phyloP scores from a whole-genome alignment of 2,329 filamentous ascomycete genomes.

The Diplodia intermedia region DNA sequence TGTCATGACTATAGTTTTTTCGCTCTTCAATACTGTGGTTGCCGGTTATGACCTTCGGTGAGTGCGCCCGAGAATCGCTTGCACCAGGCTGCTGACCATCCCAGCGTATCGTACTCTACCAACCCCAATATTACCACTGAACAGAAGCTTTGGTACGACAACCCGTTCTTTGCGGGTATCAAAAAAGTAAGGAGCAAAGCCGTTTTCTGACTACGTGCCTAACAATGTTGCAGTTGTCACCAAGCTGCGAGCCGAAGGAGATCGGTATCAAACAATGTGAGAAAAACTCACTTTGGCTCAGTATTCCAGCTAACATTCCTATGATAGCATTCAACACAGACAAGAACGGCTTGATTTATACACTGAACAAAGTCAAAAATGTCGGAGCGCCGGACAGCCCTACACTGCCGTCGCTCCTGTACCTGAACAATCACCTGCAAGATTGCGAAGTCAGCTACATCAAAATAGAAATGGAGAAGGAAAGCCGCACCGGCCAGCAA shows the following conservation, averaged over 20 bases:
- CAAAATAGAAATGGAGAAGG: slow-evolving; percentile 5
- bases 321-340: not conserved
- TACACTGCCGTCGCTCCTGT: not conserved
- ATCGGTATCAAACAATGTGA: not conserved
- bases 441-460: not conserved
- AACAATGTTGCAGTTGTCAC: not conserved
- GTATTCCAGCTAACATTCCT: too few relatives aligned
- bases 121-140: not conserved
- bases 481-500: not conserved
- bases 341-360: slow-evolving; percentile 1
- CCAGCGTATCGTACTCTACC: not conserved
- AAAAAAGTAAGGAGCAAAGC: not conserved
- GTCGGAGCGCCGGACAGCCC: not conserved
- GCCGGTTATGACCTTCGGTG: not conserved
- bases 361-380: not conserved
- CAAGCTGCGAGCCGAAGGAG: slow-evolving; percentile 6
- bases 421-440: slow-evolving; percentile 2
- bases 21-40: not conserved
- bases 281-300: not conserved
- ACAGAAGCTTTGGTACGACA: not conserved
- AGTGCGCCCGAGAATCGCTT: not conserved
- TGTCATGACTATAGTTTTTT: not conserved
- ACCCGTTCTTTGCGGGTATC: not conserved
- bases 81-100: not conserved
- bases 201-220: not conserved